Evolutionary conservation across 495 filamentous ascomycete genomes (phyloP), one percentile per base, ranked within the genome.

Genomic region (Evansstolkia leycettana): DNA sequence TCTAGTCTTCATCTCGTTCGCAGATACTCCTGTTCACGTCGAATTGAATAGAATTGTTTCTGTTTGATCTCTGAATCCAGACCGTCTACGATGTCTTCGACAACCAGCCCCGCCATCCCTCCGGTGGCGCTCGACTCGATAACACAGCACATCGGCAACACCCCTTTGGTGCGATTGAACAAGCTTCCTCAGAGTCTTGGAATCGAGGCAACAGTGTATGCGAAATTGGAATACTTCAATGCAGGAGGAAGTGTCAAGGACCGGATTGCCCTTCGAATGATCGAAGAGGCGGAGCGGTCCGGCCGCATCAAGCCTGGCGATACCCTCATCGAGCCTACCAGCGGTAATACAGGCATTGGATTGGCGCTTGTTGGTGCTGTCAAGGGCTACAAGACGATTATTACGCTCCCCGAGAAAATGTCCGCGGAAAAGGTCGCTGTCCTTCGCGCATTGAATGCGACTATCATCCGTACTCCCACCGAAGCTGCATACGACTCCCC

Each of bases 391-490:
- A 90, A 89, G 58, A 90, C 84, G 11, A 95, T 99, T 58, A 99
- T 99, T 51, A 99, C 90, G 0, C 75, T 99, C 2, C 90, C 90
- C 25, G 90, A 99, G 64, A 99, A 99, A 68, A 99, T 99, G 90
- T 94, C 86, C 5, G 76, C 85, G 17, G 90, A 99, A 60, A 99
- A 99, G 56, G 92, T 99, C 9, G 76, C 87, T 1, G 90, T 99
- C 8, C 68, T 99, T 17, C 77, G 84, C 31, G 88, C 90, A 12
- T 72, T 99, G 20, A 90, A 90, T 39, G 89, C 90, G 15, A 94
- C 90, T 45, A 96, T 99, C 52, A 94, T 99, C 45, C 81, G 90
- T 32, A 99, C 90, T 1, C 92, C 90, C 17, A 96, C 93, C 15
- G 82, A 92, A 60, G 90, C 90, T 8, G 90, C 90, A 17, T 95